These are phyloP conservation scores for Medicago lupulina DNA, from an alignment of 306 rosid genomes.

Conservation along the genomic window DNA sequence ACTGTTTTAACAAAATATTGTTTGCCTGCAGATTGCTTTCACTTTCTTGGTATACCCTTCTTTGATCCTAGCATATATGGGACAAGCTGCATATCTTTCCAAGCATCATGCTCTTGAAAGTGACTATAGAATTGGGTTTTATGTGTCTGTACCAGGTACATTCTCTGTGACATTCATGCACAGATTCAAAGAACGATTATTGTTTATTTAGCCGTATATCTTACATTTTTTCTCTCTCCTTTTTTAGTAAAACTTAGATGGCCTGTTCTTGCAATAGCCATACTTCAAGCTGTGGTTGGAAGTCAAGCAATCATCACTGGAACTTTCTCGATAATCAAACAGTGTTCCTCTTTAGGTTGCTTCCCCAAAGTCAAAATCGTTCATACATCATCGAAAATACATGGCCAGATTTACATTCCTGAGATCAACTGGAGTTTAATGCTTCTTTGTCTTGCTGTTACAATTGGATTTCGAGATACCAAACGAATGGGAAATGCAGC, in stretches of 20 bases:
- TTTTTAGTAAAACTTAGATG: conserved; percentile 72
- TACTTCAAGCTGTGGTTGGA: conserved; percentile 96
- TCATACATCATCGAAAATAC: conserved; percentile 86
- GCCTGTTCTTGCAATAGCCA: conserved; percentile 95
- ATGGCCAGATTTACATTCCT: conserved; percentile 95
- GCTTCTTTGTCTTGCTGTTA: conserved; percentile 87
- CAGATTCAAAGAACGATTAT: not conserved
- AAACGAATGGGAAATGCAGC: conserved; percentile 96
- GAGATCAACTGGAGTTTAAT: conserved; percentile 93
- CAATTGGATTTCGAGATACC: conserved; percentile 91
- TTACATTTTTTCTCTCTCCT: conserved; percentile 27
- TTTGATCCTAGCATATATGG: conserved; percentile 91
- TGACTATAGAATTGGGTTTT: conserved; percentile 83
- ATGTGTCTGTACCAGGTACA: conserved; percentile 95
- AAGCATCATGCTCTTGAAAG: conserved; percentile 66
- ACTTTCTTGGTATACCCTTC: conserved; percentile 90
- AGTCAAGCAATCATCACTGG: conserved; percentile 97
- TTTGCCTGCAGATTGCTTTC: conserved; percentile 87
- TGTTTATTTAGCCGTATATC: conserved; percentile 31
- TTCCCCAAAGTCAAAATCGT: conserved; percentile 87
- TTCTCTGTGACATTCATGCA: conserved; percentile 28
- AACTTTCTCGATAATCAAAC: conserved; percentile 94
- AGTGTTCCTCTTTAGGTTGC: conserved; percentile 87
- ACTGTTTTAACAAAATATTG: conserved; percentile 43
- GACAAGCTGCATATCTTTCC: conserved; percentile 98